Evolutionary conservation across 73 alveolate species (phyloP), one percentile per base, ranked within the genome.

Genomic region (Paramecium pentaurelia): DNA sequence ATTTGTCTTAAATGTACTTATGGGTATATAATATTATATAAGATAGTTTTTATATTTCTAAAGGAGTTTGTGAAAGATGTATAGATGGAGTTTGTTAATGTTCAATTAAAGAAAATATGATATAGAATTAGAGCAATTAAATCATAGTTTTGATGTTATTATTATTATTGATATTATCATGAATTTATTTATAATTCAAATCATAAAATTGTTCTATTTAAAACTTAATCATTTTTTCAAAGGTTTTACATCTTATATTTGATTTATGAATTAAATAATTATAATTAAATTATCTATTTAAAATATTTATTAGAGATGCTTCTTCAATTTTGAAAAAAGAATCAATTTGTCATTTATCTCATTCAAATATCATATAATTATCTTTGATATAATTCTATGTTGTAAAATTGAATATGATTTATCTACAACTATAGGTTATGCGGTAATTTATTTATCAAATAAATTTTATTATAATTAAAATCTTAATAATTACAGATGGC

Each of bases 71-170:
- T 49, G 28, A 22, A 42, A 45, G 75, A 49, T 80, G 91, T 25
- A 47, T 44, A 18, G 91, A 42, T 80, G 91, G 49, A 14, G 73
- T 80, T n/a, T 80, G 91, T 80, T 40, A 28, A 49, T 80, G 91
- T 27, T 80, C 77, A 38, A 75, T 75, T n/a, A 75, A 42, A 75
- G 60, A 75, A 75, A 54, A 0, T n/a, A 54, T 54, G 36, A n/a
- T 54, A 4, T 6, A 18, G 70, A 54, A 54, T 54, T 54, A 54
- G 32, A 18, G 32, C 9, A 16, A 54, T 54, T 16, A 8, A 54
- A 18, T 49, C 25, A 49, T 54, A n/a, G 70, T 54, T 16, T 1
- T 54, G 32, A 16, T 54, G 32, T 3, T 54, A 4, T 18, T 54
- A 18, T 54, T 18, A n/a, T 54, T 54, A 54, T 54, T 54, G 25